These are phyloP conservation scores for Solanum chmielewskii DNA, from an alignment of 257 asterid species.

Conservation along the genomic window DNA sequence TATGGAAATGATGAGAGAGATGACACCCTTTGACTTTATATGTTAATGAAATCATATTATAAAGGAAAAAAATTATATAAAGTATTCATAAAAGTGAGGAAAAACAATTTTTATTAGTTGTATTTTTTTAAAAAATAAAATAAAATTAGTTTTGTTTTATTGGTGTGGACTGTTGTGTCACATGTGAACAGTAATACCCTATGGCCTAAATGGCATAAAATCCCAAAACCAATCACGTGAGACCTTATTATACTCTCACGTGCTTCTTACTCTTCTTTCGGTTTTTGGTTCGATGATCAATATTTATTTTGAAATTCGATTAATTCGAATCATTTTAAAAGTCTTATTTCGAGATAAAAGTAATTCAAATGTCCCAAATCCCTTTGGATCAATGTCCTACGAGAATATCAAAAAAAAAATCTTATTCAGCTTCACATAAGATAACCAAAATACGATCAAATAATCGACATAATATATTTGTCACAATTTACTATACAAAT, in stretches of 20 bases:
- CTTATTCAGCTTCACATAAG: neutral
- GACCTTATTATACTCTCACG: neutral
- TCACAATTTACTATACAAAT: too few relatives aligned
- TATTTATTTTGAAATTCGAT: neutral
- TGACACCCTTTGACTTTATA: neutral
- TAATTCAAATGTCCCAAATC: too few relatives aligned
- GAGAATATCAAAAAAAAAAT: too few relatives aligned
- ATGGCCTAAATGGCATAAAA: neutral
- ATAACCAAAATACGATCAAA: too few relatives aligned
- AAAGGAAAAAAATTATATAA: neutral
- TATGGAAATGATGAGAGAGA: neutral
- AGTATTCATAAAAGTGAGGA: neutral
- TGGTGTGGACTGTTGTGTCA: neutral
- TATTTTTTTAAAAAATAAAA: too few relatives aligned
- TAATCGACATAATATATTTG: too few relatives aligned
- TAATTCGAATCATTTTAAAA: rapidly evolving
- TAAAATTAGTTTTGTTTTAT: neutral
- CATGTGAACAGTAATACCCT: neutral
- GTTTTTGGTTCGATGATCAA: too few relatives aligned
- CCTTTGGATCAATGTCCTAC: neutral
- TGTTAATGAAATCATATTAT: neutral
- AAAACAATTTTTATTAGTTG: neutral
- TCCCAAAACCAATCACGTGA: neutral
- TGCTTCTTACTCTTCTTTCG: neutral
- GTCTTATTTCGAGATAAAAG: neutral